Percentiles rank a stretch among this genome's conserved stretches.
Conservation (phyloP, 495 filamentous ascomycete genomes). For the Daldinia bambusicola region DNA sequence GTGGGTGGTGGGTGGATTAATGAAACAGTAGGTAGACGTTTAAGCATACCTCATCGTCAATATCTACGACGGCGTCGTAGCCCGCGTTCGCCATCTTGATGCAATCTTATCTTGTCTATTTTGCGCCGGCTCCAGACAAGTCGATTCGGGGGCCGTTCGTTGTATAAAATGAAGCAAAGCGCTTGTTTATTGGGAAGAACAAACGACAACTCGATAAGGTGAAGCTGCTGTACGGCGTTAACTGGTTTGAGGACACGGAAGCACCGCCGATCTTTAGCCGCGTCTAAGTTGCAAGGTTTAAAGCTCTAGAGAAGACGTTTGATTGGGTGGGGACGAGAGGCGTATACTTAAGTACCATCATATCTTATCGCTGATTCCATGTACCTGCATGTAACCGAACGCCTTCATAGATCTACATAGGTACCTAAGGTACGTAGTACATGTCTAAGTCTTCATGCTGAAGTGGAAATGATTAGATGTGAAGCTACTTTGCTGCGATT, state of each 20-base stretch:
- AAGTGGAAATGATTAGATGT: not conserved
- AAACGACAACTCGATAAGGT: not conserved
- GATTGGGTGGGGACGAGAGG: constrained; percentile 12
- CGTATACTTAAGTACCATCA: constrained; percentile 9
- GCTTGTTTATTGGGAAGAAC: not conserved
- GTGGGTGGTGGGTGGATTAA: not conserved
- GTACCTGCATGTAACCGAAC: constrained; percentile 3
- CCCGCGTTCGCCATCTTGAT: constrained; percentile 78
- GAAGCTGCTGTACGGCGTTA: constrained; percentile 13
- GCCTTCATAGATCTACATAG: not conserved
- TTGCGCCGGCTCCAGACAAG: no score
- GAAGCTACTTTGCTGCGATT: not conserved
- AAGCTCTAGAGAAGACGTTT: constrained; percentile 17
- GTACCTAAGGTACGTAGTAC: no score
- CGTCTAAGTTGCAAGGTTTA: constrained; percentile 22
- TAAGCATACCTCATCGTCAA: constrained; percentile 82
- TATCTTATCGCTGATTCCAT: not conserved
- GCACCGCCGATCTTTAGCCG: constrained; percentile 42
- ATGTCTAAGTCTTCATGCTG: not conserved
- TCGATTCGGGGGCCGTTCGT: no score
- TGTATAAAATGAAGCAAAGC: not conserved
- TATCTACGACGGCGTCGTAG: constrained; percentile 97
- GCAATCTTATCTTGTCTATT: not conserved
- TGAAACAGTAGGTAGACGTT: no score
- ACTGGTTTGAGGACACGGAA: constrained; percentile 41